Percentiles rank a stretch among this genome's conserved stretches.
These are phyloP conservation scores for Gremmenia infestans DNA, from an alignment of 2,329 filamentous ascomycete genomes.

Conservation along the genomic window DNA sequence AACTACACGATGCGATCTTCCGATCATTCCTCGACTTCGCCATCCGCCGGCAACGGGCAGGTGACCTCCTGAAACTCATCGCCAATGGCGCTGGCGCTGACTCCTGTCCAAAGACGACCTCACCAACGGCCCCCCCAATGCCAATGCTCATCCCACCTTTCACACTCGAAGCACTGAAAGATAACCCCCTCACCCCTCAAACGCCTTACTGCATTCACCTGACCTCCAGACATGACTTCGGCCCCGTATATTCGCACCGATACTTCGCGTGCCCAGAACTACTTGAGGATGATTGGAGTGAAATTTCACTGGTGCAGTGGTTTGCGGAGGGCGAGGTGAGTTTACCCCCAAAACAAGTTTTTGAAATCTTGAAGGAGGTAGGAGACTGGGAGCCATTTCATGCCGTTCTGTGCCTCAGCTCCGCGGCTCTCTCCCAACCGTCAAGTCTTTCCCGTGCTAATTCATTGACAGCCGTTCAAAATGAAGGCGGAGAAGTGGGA, in stretches of 20 bases:
- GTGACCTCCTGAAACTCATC: slow-evolving; percentile 4
- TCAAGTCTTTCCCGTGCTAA: too few relatives aligned
- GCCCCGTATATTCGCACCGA: slow-evolving; percentile 24
- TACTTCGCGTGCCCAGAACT: slow-evolving; percentile 24
- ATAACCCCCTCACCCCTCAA: slow-evolving; percentile 20
- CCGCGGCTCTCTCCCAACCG: too few relatives aligned
- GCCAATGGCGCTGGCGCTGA: not conserved
- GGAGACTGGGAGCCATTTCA: not conserved
- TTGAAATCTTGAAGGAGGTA: not conserved
- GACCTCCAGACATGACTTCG: slow-evolving; percentile 24
- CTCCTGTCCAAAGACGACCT: too few relatives aligned
- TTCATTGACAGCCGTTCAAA: slow-evolving; percentile 13
- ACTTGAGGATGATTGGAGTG: slow-evolving; percentile 23
- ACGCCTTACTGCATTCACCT: slow-evolving; percentile 26
- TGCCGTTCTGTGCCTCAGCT: too few relatives aligned
- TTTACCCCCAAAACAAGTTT: not conserved
- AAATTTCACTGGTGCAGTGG: slow-evolving; percentile 23
- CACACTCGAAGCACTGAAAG: slow-evolving; percentile 16
- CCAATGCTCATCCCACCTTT: slow-evolving; percentile 3
- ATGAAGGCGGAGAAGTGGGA: slow-evolving; percentile 27
- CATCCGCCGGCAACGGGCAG: slow-evolving; percentile 5
- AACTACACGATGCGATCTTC: slow-evolving; percentile 19
- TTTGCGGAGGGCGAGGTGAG: slow-evolving; percentile 18
- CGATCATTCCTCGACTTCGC: slow-evolving; percentile 19
- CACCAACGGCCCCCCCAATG: not conserved